These are phyloP conservation scores for Sporobolomyces roseus DNA, from an alignment of 768 basidiomycete genomes.

Conservation along the genomic window DNA sequence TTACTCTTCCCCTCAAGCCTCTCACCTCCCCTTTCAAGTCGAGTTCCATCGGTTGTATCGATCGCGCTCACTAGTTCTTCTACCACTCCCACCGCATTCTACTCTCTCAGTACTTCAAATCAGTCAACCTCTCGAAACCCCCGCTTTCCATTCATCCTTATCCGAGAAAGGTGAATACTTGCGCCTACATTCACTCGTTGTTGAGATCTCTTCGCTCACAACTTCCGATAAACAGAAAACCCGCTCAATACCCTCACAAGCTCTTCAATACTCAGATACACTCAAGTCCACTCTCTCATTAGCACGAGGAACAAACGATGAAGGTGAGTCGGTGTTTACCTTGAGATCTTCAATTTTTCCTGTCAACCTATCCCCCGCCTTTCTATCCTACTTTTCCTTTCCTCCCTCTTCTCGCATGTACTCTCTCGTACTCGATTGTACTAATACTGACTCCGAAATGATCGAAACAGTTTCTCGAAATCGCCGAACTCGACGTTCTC, in stretches of 20 bases:
- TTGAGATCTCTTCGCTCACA: not conserved
- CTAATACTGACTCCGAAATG: too few species aligned
- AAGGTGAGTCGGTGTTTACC: not conserved
- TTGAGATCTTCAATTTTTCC: not conserved
- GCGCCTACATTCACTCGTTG: not conserved
- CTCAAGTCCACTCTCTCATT: not conserved
- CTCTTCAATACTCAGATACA: not conserved
- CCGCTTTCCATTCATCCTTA: too few species aligned
- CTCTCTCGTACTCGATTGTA: too few species aligned
- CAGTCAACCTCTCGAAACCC: too few species aligned
- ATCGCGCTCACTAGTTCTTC: not conserved
- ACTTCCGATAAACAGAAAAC: too few species aligned
- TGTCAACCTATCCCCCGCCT: not conserved
- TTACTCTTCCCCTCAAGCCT: not conserved
- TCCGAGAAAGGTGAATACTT: constrained; percentile 6
- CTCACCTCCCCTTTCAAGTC: not conserved
- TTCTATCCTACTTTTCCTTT: not conserved
- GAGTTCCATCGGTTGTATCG: not conserved
- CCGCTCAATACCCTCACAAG: not conserved
- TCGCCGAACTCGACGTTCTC: constrained; percentile 44
- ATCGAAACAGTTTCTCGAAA: constrained; percentile 43
- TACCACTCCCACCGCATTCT: not conserved
- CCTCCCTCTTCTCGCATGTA: not conserved
- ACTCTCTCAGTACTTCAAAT: not conserved
- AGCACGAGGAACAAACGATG: not conserved